Conservation (phyloP, 2,329 filamentous ascomycete genomes). For the Hypoxylon sp. region DNA sequence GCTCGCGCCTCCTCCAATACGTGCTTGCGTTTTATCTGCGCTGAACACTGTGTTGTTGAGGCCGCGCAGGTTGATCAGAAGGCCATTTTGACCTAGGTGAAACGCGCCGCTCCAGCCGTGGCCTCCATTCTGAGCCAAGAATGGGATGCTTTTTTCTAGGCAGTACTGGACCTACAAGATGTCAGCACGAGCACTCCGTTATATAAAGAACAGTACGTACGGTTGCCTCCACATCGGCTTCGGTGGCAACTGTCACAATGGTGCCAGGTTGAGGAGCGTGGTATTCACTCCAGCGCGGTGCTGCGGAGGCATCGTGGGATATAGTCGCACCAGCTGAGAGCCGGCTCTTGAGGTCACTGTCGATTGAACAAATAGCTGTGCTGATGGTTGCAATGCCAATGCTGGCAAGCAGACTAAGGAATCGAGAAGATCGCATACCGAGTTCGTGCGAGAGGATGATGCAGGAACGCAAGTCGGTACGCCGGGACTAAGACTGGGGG, state of each 20-base stretch:
- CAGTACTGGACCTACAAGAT: conserved; percentile 24
- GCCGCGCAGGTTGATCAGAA: conserved; percentile 47
- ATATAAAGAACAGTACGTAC: conserved; percentile 1
- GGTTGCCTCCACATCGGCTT: conserved; percentile 21
- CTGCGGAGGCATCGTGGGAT: conserved; percentile 13
- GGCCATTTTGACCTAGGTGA: conserved; percentile 36
- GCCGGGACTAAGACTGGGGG: conserved; percentile 5
- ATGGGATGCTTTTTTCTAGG: conserved; percentile 38
- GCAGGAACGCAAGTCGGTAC: conserved; percentile 22
- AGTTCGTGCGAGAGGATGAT: conserved; percentile 8
- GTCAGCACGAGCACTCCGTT: neutral
- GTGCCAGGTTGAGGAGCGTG: conserved; percentile 26
- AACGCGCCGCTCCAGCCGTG: conserved; percentile 49
- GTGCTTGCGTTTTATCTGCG: conserved; percentile 43
- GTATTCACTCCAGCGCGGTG: conserved; percentile 26
- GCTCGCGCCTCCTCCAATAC: conserved; percentile 46
- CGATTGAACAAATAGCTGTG: neutral
- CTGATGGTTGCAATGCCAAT: conserved; percentile 3
- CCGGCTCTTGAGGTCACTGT: conserved; percentile 5
- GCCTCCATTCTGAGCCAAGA: conserved; percentile 47
- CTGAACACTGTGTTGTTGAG: conserved; percentile 47
- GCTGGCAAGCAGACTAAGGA: conserved; percentile 18
- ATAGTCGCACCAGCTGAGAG: conserved; percentile 24
- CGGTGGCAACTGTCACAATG: conserved; percentile 24
- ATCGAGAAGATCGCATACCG: conserved; percentile 20